Percentiles rank a stretch among this genome's conserved stretches.
These are phyloP conservation scores for Globisporangium cystogenes DNA, from an alignment of 352 stramenopile genomes.

Conservation along the genomic window DNA sequence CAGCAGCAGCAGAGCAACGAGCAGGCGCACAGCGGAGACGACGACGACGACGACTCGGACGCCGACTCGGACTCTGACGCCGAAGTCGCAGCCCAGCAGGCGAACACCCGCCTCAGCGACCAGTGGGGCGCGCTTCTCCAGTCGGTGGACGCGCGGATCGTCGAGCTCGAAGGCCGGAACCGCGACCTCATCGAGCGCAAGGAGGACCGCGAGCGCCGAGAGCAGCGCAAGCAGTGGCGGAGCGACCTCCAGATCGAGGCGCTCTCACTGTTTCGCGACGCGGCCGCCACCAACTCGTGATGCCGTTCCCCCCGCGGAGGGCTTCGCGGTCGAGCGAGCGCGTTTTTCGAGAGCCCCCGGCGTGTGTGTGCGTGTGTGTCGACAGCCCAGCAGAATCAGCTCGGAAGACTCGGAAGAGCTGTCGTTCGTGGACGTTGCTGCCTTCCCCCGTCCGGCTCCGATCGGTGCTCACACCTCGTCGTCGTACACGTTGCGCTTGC, in stretches of 20 bases:
- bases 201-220: constrained; percentile 35
- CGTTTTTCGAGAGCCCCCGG: background rate
- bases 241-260: constrained; percentile 15
- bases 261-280: constrained; percentile 6
- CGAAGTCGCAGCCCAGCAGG: constrained; percentile 2
- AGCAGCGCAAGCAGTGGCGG: constrained; percentile 20
- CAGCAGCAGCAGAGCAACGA: background rate
- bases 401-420: background rate
- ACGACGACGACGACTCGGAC: constrained; percentile 18
- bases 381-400: background rate
- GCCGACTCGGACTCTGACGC: constrained; percentile 17
- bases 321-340: background rate
- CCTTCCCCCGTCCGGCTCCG: constrained; percentile 1
- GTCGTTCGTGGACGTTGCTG: background rate
- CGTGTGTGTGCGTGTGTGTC: background rate
- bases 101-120: background rate
- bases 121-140: constrained; percentile 18
- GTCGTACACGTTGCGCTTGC: constrained; percentile 72
- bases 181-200: constrained; percentile 42
- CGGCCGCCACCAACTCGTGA: background rate
- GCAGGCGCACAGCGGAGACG: background rate
- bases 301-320: background rate
- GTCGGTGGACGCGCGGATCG: constrained; percentile 33
- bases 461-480: constrained; percentile 57
- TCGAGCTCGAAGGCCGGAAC: constrained; percentile 36